Base-by-base conservation (phyloP, 305 asterid genomes). In the Ajuga reptans region DNA sequence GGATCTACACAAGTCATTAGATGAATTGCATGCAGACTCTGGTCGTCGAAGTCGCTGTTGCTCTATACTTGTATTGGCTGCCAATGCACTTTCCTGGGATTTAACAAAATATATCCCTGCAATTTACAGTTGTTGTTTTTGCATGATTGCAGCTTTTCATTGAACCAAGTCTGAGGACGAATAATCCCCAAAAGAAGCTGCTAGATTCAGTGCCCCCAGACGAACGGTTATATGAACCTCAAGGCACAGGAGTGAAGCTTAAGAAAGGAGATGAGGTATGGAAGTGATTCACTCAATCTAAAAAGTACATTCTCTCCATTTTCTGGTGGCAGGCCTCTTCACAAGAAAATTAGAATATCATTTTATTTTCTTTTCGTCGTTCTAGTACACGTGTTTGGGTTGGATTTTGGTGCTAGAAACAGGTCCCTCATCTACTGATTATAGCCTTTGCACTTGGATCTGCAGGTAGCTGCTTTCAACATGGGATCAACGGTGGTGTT, bases 401-500 rank as follows among this genome's bases (percentile, higher is more conserved):
- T 9, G 14, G 54, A 8, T 6, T 14, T 2, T 14, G 24, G 27
- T 49, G 24, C 54, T 49, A 15, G 42, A 34, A 53, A 12, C 34
- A 31, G 6, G 36, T 31, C 6, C 36, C 36, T 31, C 4, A 1
- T 31, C 36, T 31, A 31, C 36, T 31, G 36, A 3, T 31, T 31
- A 0, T 21, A 21, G 27, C 12, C 14, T 56, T 39, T 58, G 4
- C 37, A 21, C 29, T 50, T 33, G n/a, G 49, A 37, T 56, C 33
- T 80, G 77, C 88, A 90, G 98, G 73, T 92, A 50, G 98, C 84
- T 59, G 93, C 95, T 66, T 92, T 92, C 84, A 92, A 88, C 75
- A 85, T 92, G 97, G 98, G 98, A 62, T 92, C 98, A 10, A 92
- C 98, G 0, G 98, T 90, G 75, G 96, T 92, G 75, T 71, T 92